phyloP scores from a whole-genome alignment of 768 basidiomycete genomes.

The Suillus placidus region DNA sequence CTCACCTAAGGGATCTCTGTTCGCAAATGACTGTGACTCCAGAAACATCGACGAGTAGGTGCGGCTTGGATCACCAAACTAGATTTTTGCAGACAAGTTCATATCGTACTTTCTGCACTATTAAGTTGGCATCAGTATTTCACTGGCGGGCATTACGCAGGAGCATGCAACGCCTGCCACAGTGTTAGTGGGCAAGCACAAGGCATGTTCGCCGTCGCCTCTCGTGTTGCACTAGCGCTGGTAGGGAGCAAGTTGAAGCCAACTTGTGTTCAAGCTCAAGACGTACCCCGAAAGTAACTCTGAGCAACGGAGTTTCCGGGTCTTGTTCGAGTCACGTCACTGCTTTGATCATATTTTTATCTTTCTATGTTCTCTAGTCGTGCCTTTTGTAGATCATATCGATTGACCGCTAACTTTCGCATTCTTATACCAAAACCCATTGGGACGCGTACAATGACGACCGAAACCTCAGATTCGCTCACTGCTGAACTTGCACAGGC shows the following conservation, averaged over 20 bases:
- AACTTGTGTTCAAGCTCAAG: background rate
- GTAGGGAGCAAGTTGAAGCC: background rate
- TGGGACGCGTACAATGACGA: slow-evolving; percentile 40
- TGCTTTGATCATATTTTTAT: slow-evolving; percentile 3
- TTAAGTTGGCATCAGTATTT: background rate
- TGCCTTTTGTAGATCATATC: slow-evolving; percentile 5
- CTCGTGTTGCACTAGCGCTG: background rate
- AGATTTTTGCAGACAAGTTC: background rate
- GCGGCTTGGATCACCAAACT: background rate
- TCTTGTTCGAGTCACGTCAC: slow-evolving; percentile 2
- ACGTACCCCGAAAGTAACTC: background rate
- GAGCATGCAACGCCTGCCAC: background rate
- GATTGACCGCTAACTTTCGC: background rate
- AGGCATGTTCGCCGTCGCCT: background rate
- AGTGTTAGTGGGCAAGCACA: background rate
- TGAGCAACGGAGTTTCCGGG: background rate
- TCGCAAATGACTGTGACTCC: background rate
- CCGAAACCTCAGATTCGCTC: slow-evolving; percentile 40
- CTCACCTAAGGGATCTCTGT: background rate
- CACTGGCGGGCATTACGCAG: background rate
- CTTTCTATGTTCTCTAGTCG: slow-evolving; percentile 7
- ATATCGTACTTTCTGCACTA: background rate
- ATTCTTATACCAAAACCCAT: slow-evolving; percentile 4
- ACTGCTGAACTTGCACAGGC: slow-evolving; percentile 58
- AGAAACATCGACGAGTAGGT: background rate